Evolutionary conservation across 805 yeast genomes (phyloP), one percentile per base, ranked within the genome.

Genomic region (Hanseniaspora pseudoguilliermondii): DNA sequence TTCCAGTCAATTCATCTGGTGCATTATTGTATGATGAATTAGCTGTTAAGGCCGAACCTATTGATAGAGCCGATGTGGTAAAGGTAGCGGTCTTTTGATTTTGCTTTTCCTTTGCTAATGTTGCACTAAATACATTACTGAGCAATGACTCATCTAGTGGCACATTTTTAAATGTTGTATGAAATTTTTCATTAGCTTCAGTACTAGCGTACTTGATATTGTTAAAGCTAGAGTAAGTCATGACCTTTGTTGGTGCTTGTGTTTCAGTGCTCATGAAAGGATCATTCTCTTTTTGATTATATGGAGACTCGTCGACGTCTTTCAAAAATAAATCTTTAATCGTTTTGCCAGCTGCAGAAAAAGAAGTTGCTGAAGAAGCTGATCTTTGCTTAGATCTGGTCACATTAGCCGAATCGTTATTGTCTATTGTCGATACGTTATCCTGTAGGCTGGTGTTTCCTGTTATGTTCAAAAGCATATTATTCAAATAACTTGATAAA

Each of bases 111-210:
- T 88, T 74, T 60, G 90, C 84, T 55, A 91, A 70, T 0, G 97
- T 96, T 73, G 97, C 93, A 29, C 87, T 80, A 63, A 84, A 90
- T 15, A 47, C 35, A 62, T 89, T 97, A 63, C 88, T 96, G 38
- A 91, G 66, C 16, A 91, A 70, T 51, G 83, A 72, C 63, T 91
- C 97, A 47, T 80, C 76, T 25, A 71, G 70, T 2, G 90, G 85
- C 2, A 88, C 71, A 9, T 81, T 74, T 56, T 80, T 75, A 72
- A 91, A 93, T 2, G 83, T 61, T 41, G 73, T 76, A 68, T 89
- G 97, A 66, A 88, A 93, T 40, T 86, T 95, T 5, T 75, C 71
- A 63, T 89, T 77, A 54, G 95, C 72, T 49, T 75, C 75, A 54
- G 74, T 73, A 2, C 82, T 71, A 0, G 96, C 88, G 64, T 75